Evolutionary conservation across 2,329 filamentous ascomycete species (phyloP).

Genomic region (Sporothrix pallida): DNA sequence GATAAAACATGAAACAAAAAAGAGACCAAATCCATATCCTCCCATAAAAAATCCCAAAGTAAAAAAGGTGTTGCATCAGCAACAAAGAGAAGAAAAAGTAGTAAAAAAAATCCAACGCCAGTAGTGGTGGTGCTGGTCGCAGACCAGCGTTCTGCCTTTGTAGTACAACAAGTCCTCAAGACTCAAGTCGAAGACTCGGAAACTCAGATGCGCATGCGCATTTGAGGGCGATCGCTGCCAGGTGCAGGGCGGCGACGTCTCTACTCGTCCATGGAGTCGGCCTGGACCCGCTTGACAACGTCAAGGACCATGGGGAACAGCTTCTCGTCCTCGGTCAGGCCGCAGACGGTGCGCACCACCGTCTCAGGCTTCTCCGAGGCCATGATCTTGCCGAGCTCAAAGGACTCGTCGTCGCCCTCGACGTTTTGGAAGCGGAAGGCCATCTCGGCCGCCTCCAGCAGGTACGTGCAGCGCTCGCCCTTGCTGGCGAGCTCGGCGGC

Average conservation of each 20-base stretch:
- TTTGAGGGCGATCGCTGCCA: not conserved
- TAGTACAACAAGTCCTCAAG: not conserved
- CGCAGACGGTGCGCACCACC: constrained; percentile 80
- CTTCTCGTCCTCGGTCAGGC: constrained; percentile 76
- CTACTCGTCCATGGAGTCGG: constrained; percentile 49
- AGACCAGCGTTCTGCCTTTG: constrained; percentile 13
- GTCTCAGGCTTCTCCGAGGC: constrained; percentile 73
- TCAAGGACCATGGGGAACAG: constrained; percentile 77
- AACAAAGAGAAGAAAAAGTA: not conserved
- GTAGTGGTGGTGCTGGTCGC: not conserved
- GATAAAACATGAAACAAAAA: not conserved
- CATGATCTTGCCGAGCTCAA: constrained; percentile 84
- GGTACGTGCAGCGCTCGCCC: constrained; percentile 71
- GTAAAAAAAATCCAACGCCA: constrained; percentile 6
- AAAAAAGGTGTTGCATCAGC: not conserved
- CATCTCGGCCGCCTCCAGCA: constrained; percentile 87
- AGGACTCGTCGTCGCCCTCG: constrained; percentile 86
- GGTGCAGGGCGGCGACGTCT: not conserved
- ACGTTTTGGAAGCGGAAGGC: constrained; percentile 95
- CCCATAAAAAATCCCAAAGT: constrained; percentile 8
- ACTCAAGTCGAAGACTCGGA: too few relatives aligned
- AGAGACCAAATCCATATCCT: not conserved
- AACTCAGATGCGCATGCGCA: too few relatives aligned
- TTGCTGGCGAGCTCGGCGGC: constrained; percentile 86
- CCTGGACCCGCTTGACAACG: constrained; percentile 84